These are phyloP conservation scores for Diplodia sapinea DNA, from an alignment of 2,329 filamentous ascomycete genomes.

Conservation along the genomic window DNA sequence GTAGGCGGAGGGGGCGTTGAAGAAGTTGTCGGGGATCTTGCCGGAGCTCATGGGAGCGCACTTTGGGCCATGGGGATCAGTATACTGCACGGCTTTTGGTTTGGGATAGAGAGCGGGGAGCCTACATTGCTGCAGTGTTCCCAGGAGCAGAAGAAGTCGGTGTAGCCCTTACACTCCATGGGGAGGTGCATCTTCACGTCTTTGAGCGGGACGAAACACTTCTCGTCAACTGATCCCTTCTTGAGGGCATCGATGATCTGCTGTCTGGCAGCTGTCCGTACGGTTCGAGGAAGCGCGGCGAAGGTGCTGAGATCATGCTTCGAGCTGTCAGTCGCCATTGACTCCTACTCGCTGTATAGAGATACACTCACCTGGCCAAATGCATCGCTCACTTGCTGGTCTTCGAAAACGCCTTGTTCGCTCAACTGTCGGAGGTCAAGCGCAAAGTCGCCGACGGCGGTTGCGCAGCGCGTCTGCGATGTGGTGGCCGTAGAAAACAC, in stretches of 20 bases:
- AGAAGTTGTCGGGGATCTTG: constrained; percentile 35
- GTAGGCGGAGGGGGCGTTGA: constrained; percentile 56
- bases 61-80: not conserved
- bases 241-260: constrained; percentile 43
- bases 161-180: constrained; percentile 62
- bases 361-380: not conserved
- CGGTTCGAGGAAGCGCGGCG: constrained; percentile 52
- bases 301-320: constrained; percentile 54
- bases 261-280: constrained; percentile 50
- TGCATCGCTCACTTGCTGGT: not conserved
- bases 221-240: constrained; percentile 35
- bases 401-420: not conserved
- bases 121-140: constrained; percentile 61
- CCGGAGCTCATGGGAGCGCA: constrained; percentile 17
- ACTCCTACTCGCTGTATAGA: too few species aligned
- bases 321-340: not conserved
- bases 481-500: constrained; percentile 23
- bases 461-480: constrained; percentile 3
- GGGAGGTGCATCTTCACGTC: constrained; percentile 61
- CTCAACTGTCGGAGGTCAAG: constrained; percentile 9
- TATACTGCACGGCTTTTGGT: not conserved
- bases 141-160: constrained; percentile 62
- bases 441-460: constrained; percentile 19
- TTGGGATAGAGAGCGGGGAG: not conserved
- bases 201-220: constrained; percentile 42